A percentile compares a stretch with the other conserved stretches of the same genome.
These are phyloP conservation scores for Cucumis sativus DNA, from an alignment of 306 rosid genomes.

Conservation along the genomic window DNA sequence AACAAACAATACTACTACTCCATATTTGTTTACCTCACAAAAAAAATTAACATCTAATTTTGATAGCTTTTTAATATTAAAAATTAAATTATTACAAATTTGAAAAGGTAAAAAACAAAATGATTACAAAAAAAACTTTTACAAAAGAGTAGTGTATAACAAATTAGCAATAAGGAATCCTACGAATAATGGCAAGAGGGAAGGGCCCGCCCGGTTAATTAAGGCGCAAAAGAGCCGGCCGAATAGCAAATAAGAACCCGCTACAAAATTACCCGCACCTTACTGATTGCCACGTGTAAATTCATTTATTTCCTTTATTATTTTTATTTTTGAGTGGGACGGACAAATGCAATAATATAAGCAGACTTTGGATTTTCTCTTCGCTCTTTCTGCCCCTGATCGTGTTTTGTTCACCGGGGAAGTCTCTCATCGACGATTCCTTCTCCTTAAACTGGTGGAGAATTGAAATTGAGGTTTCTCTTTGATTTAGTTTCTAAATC, in stretches of 20 bases:
- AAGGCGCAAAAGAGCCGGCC: background rate
- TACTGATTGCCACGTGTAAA: background rate
- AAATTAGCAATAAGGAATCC: background rate
- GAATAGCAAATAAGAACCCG: too few species aligned
- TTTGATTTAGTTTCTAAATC: conserved; percentile 5
- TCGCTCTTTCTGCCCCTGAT: background rate
- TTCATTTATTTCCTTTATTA: background rate
- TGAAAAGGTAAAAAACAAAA: too few species aligned
- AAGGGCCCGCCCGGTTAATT: background rate
- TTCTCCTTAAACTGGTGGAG: background rate
- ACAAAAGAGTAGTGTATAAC: too few species aligned
- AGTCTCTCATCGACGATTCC: conserved; percentile 14
- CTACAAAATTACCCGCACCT: background rate
- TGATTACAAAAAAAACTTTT: too few species aligned
- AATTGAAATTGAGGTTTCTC: conserved; percentile 1
- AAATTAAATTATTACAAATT: too few species aligned
- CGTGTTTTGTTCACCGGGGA: conserved; percentile 17
- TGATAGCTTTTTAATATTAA: too few species aligned
- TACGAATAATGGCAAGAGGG: background rate
- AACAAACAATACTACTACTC: too few species aligned
- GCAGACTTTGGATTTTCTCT: background rate
- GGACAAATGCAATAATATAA: background rate
- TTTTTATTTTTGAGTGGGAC: background rate
- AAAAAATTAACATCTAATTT: too few species aligned
- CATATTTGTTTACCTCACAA: too few species aligned